Base-by-base conservation (phyloP, 2,329 filamentous ascomycete genomes). In the Juglanconis oblonga region DNA sequence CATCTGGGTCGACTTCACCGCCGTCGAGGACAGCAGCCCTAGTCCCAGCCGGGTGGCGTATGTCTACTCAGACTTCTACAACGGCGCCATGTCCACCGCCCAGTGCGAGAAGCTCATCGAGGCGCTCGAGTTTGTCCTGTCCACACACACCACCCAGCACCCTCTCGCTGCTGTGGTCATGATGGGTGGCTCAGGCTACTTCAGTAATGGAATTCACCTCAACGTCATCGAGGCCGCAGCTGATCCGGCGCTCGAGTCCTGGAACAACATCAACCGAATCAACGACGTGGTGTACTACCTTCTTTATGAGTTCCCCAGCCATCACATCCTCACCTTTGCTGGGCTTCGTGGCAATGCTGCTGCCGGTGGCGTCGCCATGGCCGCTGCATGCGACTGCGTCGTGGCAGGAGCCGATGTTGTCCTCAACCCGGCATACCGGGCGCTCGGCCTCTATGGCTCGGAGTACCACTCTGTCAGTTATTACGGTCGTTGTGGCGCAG, bases 241-340 rank as follows among this genome's bases (percentile, higher is more conserved):
- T 5, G 71, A 76, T 58, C 70, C 75, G 4, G 67, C 74, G 0
- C 62, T 70, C 8, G 75, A 77, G 63, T 77, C 75, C 7, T 78
- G 75, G 75, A 66, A 69, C 45, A 77, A 77, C 65, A 77, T 77
- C 71, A 78, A 77, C 61, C 72, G 74, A 55, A 77, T 78, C 64
- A 69, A 78, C 59, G 75, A 77, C 62, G 71, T 77, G 13, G 71
- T 76, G 1, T 67, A 76, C 51, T 70, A 72, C 50, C 63, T 78
- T 1, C 65, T 78, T 4, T 68, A 74, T 33, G 72, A 75, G 13
- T 73, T 77, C 36, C 72, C 75, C 1, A 55, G 63, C 14, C 67
- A 68, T 5, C 67, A 67, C 52, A 73, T 77, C 56, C 64, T 71
- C 35, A 77, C 75, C 4, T 64, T 77, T 5, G 73, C 75, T 29